These are phyloP conservation scores for Epichloe typhina DNA, from an alignment of 2,329 filamentous ascomycete genomes.

Conservation along the genomic window DNA sequence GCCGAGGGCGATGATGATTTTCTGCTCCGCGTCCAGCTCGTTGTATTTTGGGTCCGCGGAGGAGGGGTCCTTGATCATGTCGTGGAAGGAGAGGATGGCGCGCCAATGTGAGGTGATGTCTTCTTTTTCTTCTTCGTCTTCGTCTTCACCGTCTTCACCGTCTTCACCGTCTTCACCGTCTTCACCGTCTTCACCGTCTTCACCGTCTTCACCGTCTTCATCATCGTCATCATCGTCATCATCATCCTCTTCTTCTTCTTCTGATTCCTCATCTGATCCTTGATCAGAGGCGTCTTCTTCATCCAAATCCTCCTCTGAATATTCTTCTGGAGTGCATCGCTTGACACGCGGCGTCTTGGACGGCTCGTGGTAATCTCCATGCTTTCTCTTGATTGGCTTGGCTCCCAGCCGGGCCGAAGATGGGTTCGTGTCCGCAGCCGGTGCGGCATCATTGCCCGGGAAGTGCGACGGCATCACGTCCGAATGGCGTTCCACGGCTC, in stretches of 20 bases:
- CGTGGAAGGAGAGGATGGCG: slow-evolving; percentile 5
- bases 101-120: neutral
- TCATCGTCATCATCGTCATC: neutral
- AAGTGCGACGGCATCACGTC: no score
- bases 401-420: neutral
- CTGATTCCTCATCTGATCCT: neutral
- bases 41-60: neutral
- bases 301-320: neutral
- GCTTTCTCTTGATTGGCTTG: neutral
- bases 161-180: neutral
- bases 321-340: neutral
- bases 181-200: neutral
- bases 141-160: neutral
- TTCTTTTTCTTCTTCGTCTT: neutral
- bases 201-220: no score
- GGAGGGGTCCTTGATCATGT: slow-evolving; percentile 1
- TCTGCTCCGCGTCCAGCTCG: slow-evolving; percentile 1
- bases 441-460: no score
- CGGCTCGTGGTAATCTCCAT: neutral
- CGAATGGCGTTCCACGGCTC: no score
- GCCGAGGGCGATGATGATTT: slow-evolving; percentile 5
- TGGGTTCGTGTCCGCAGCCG: neutral
- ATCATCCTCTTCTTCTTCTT: neutral
- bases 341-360: neutral
- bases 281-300: neutral